Conservation (phyloP, 495 filamentous ascomycete species). For the Tirmania nivea region DNA sequence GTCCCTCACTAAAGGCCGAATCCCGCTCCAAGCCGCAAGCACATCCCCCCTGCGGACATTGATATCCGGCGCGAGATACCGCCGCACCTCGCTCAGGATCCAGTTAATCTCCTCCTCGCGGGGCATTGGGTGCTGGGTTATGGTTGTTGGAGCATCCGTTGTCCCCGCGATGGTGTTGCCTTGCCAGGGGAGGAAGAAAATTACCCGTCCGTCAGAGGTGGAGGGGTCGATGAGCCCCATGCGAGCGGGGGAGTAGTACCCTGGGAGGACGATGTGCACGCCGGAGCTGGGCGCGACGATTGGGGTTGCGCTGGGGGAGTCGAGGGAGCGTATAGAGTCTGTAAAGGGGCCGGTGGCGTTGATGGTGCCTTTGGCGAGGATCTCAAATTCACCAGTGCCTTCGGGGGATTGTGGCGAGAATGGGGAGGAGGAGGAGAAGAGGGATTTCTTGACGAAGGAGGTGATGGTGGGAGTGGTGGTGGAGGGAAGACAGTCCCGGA, state of each 20-base stretch:
- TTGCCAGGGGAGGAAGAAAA: conserved; percentile 99
- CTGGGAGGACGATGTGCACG: conserved; percentile 84
- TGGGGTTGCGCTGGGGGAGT: conserved; percentile 48
- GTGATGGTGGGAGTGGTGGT: no score
- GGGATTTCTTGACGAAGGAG: no score
- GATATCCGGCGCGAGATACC: conserved; percentile 82
- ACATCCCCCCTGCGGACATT: conserved; percentile 86
- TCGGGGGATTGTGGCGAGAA: no score
- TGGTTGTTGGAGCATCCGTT: conserved; percentile 67
- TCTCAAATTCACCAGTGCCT: neutral
- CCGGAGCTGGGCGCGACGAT: conserved; percentile 89
- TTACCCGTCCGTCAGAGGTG: conserved; percentile 88
- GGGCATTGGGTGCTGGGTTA: conserved; percentile 65
- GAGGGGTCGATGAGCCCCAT: conserved; percentile 94
- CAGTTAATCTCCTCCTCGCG: conserved; percentile 88
- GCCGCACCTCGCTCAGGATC: conserved; percentile 79
- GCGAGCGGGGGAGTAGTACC: conserved; percentile 81
- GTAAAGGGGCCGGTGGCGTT: conserved; percentile 96
- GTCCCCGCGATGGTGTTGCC: conserved; percentile 97
- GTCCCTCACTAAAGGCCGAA: conserved; percentile 82
- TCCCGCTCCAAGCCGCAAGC: conserved; percentile 86
- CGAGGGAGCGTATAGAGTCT: conserved; percentile 80
- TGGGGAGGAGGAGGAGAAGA: no score
- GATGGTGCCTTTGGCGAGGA: conserved; percentile 45
- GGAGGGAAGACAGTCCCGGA: conserved; percentile 24